A percentile compares a stretch with the other conserved stretches of the same genome.
These are phyloP conservation scores for Limonomyces culmigenus DNA, from an alignment of 1,284 basidiomycete species.

Conservation along the genomic window DNA sequence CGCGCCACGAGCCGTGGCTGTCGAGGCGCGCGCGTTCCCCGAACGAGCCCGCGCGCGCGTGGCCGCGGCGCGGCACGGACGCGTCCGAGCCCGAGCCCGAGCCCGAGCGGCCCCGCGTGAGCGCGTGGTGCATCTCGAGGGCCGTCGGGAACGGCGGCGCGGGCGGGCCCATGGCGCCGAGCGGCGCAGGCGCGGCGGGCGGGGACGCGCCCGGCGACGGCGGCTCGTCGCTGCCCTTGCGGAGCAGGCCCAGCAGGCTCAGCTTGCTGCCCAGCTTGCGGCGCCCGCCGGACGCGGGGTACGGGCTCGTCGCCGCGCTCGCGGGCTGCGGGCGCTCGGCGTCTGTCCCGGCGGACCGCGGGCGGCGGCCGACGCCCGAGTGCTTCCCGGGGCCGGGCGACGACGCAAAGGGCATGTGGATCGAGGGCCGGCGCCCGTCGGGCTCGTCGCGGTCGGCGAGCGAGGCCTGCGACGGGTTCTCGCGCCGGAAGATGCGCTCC, in stretches of 20 bases:
- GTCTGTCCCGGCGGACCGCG: constrained; percentile 39
- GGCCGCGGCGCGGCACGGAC: constrained; percentile 2
- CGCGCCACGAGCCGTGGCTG: no score
- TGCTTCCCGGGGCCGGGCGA: constrained; percentile 8
- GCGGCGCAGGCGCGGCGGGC: constrained; percentile 10
- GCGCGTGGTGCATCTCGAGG: constrained; percentile 16
- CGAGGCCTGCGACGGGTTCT: constrained; percentile 9
- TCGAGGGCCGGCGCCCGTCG: constrained; percentile 28
- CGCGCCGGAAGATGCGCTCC: constrained; percentile 21
- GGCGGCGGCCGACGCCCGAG: constrained; percentile 27
- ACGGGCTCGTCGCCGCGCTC: no score
- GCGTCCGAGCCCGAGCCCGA: constrained; percentile 11
- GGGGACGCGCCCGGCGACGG: constrained; percentile 6
- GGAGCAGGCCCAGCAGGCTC: constrained; percentile 38
- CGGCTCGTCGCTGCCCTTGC: constrained; percentile 23
- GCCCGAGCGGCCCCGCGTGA: constrained; percentile 15
- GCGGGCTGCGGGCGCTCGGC: constrained; percentile 20
- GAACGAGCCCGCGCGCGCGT: not conserved
- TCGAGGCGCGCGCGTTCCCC: no score
- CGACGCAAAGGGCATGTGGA: constrained; percentile 14
- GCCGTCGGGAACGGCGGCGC: constrained; percentile 13
- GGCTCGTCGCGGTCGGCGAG: constrained; percentile 10
- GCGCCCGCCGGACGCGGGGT: no score
- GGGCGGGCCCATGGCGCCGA: no score
- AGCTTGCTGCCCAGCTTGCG: constrained; percentile 33